Base-by-base conservation (phyloP, 441 rosid genomes). In the Brassica balearica region DNA sequence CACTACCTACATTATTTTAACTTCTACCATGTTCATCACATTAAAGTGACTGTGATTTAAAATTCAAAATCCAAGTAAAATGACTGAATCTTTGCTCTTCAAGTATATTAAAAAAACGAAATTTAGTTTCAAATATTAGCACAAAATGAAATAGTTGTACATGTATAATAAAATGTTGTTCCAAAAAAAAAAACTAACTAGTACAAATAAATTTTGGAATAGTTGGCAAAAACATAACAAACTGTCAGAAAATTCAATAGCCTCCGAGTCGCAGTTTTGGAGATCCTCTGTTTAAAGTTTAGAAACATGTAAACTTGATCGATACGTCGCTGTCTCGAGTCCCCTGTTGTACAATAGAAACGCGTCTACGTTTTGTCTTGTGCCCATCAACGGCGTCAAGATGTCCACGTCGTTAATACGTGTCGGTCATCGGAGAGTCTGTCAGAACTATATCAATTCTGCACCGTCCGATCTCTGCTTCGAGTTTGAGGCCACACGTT, bases 251-350 rank as follows among this genome's bases (percentile, higher is more conserved):
- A 77, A 72, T 71, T 77, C 14, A 77, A 77, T 72, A 19, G 25
- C 41, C 43, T 71, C 38, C 53, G 61, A 66, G 48, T 62, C 69
- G 69, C 60, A 53, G 61, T 41, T 58, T 73, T 41, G 5, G 53
- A 46, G 70, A 41, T 48, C 51, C 61, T 55, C 68, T 77, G 68
- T 51, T 51, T 51, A 51, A 51, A 51, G 58, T 51, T 14, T 51
- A 14, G 20, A 53, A 53, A 53, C 58, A 53, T 53, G 20, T 53
- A 14, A 53, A 6, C 58, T 53, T 15, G 3, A 14, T 53, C 1
- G 69, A 68, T 65, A 78, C 74, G 77, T 78, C 69, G 46, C 32
- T 48, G 17, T 78, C 81, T 78, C 59, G 81, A 73, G 77, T 60
- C 65, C 36, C 77, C 74, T 73, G 81, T 34, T 29, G 34, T 43